Conservation (phyloP, 2,329 filamentous ascomycete genomes). For the Colletotrichum orchidophilum region DNA sequence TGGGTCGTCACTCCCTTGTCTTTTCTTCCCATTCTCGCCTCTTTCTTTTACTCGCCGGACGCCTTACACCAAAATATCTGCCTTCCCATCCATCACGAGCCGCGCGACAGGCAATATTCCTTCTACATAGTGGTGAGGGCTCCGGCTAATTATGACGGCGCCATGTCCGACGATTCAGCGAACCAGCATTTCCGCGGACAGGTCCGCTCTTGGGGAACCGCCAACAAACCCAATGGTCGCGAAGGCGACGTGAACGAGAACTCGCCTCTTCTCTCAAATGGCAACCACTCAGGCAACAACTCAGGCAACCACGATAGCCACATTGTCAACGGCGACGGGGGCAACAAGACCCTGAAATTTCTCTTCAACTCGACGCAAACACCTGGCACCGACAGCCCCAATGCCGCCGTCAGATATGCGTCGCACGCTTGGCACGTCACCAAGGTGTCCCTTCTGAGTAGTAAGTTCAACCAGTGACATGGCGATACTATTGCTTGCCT, state of each 20-base stretch:
- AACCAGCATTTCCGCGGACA: constrained; percentile 40
- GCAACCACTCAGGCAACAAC: constrained; percentile 42
- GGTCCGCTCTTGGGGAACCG: constrained; percentile 36
- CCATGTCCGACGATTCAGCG: constrained; percentile 43
- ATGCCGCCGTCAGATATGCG: constrained; percentile 53
- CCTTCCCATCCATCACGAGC: neutral
- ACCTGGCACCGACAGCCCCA: constrained; percentile 61
- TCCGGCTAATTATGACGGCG: constrained; percentile 43
- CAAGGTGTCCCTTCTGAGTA: constrained; percentile 68
- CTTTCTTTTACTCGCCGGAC: neutral
- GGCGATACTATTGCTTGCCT: neutral
- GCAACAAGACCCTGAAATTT: constrained; percentile 48
- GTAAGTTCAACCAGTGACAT: constrained; percentile 50
- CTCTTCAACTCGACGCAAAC: constrained; percentile 61
- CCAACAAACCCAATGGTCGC: constrained; percentile 36
- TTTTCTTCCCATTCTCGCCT: constrained; percentile 22
- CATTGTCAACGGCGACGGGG: constrained; percentile 34
- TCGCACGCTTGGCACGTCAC: constrained; percentile 63
- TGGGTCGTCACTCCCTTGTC: constrained; percentile 22
- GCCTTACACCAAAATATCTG: constrained; percentile 3
- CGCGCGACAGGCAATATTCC: constrained; percentile 15
- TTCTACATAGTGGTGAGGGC: constrained; percentile 4
- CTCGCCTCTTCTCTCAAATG: constrained; percentile 52
- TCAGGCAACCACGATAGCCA: constrained; percentile 31
- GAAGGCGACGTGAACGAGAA: constrained; percentile 45